Percentiles rank a stretch among this genome's conserved stretches.
These are phyloP conservation scores for Daldinia grandis DNA, from an alignment of 495 filamentous ascomycete species.

Conservation along the genomic window DNA sequence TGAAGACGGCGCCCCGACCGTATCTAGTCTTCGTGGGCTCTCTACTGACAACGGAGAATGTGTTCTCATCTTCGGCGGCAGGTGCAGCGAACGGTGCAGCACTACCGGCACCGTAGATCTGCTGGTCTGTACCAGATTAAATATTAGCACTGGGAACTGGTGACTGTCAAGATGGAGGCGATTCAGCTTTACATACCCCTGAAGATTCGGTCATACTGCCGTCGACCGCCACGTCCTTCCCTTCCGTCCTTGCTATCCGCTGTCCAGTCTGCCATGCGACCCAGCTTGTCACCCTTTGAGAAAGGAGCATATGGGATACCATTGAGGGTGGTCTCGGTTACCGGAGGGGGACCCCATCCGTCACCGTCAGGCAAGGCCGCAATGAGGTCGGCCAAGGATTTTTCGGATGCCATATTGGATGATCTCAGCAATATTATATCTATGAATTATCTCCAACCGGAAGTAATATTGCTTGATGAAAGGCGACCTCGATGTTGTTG, in stretches of 20 bases:
- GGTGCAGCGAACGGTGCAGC: conserved; percentile 88
- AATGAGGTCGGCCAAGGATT: conserved; percentile 63
- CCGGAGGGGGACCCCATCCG: conserved; percentile 87
- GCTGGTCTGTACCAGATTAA: conserved; percentile 72
- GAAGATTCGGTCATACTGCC: conserved; percentile 90
- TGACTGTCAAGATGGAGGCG: neutral
- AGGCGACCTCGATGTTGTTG: conserved; percentile 5
- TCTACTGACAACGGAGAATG: conserved; percentile 96
- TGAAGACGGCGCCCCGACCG: conserved; percentile 87
- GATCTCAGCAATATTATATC: neutral
- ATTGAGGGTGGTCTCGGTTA: conserved; percentile 83
- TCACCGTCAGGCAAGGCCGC: conserved; percentile 65
- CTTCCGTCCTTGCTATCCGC: conserved; percentile 86
- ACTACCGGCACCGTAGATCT: conserved; percentile 92
- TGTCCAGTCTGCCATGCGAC: conserved; percentile 99
- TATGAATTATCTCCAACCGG: neutral
- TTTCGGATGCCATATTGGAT: conserved; percentile 35
- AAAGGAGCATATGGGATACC: conserved; percentile 97
- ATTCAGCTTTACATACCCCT: conserved; percentile 68
- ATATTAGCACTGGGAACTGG: conserved; percentile 20
- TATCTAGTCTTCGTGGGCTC: conserved; percentile 86
- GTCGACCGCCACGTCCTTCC: conserved; percentile 77
- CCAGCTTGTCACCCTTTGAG: conserved; percentile 97
- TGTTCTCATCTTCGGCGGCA: conserved; percentile 90
- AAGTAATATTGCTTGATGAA: neutral